Base-by-base conservation (phyloP, 2,329 filamentous ascomycete genomes). In the Akanthomyces dipterigenus region DNA sequence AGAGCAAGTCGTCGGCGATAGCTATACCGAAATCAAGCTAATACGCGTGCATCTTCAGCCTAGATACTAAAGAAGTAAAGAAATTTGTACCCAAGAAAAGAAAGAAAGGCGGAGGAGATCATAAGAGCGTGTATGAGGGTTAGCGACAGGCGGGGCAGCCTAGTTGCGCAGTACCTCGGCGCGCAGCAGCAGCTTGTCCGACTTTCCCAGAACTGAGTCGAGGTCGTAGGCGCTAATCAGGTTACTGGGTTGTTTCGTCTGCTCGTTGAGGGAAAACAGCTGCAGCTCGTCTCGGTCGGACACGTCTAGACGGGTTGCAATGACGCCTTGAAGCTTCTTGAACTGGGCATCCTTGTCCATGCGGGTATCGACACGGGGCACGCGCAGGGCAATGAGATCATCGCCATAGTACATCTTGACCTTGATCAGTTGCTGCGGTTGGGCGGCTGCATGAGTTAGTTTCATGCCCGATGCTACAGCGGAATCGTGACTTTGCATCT, bases 341-440 rank as follows among this genome's bases (percentile, higher is more conserved):
- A 88, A 95, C 59, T 83, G 83, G 68, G 96, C 91, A 60, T 96
- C 89, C 24, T 43, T 61, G 48, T 60, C 48, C n/a, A 22, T 45
- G 24, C 56, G 46, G 8, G 56, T 34, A 22, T 60, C 56, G 14
- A 60, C 56, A 1, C 83, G 83, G 0, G 93, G 89, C 60, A 98
- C 91, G 38, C 93, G 88, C 69, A 99, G 92, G 49, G 95, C 90
- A 66, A 97, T 93, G 61, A 96, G 85, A 67, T 97, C 93, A 63
- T 93, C 89, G 66, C 93, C 90, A 77, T 91, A 97, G 77, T 90
- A 95, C 59, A 97, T 88, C 77, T 98, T 98, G 72, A 98, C 90
- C 75, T 97, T 98, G 78, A 97, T 88, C 7, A 76, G 70, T 38
- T 74, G 72, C 60, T 79, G 76, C 64, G 63, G 55, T 66, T 68